A percentile compares a stretch with the other conserved stretches of the same genome.
Conservation (phyloP, 2,329 filamentous ascomycete species). For the Neurospora sp. region DNA sequence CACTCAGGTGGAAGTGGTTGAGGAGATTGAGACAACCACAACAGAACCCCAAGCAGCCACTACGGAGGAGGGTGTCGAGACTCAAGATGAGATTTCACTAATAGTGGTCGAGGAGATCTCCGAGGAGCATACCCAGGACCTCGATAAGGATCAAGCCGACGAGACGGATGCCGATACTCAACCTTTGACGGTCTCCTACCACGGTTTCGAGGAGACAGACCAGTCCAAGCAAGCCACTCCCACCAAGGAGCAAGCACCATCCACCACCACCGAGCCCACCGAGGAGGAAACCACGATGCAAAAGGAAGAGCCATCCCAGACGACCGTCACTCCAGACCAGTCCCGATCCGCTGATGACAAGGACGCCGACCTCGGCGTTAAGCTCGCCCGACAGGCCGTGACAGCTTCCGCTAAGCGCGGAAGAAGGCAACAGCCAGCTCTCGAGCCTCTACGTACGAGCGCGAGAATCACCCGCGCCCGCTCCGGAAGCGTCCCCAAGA, state of each 20-base stretch:
- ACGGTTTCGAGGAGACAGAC: neutral
- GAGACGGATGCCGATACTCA: neutral
- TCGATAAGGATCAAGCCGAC: neutral
- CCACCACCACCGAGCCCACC: neutral
- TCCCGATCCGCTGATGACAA: neutral
- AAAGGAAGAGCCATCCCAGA: neutral
- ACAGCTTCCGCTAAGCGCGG: conserved; percentile 6
- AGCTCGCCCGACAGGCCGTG: conserved; percentile 17
- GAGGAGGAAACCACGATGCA: conserved; percentile 1
- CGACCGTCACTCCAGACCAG: neutral
- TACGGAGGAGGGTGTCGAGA: neutral
- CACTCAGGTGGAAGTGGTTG: neutral
- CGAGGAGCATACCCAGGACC: neutral
- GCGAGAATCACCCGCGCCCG: conserved; percentile 18
- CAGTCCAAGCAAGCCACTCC: neutral
- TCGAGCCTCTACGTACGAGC: conserved; percentile 13
- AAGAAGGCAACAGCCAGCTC: conserved; percentile 8
- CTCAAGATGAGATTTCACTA: neutral
- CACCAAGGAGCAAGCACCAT: neutral
- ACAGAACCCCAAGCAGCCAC: neutral
- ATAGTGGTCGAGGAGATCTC: neutral
- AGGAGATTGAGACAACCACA: neutral
- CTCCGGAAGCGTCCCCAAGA: conserved; percentile 19
- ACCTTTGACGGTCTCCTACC: neutral
- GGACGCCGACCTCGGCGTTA: conserved; percentile 17